Conservation (phyloP, 192 early-diverging fungal genomes). For the Gonapodya sp. region DNA sequence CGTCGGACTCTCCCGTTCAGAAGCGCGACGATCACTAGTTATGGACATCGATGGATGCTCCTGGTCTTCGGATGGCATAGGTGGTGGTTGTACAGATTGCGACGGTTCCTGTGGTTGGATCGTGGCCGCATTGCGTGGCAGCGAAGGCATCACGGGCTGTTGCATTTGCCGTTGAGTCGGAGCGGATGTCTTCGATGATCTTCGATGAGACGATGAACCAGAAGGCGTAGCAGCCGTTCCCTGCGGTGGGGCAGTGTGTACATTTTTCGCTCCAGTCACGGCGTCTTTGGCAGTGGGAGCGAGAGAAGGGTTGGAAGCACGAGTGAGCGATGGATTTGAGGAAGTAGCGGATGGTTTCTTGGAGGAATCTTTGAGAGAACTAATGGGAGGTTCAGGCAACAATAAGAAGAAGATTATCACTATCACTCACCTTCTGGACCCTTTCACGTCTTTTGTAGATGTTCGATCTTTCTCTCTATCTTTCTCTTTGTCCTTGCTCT, state of each 20-base stretch:
- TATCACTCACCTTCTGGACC: not conserved
- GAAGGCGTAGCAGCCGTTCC: not conserved
- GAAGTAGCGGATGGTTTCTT: slow-evolving; percentile 4
- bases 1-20: not conserved
- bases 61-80: not conserved
- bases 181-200: not conserved
- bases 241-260: not conserved
- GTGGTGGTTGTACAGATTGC: not conserved
- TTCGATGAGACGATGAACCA: not conserved
- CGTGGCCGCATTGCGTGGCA: no score
- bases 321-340: not conserved
- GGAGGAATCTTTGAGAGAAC: not conserved
- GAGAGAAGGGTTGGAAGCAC: not conserved
- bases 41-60: not conserved
- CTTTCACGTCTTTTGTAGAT: not conserved
- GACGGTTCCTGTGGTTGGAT: not conserved
- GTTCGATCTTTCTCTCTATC: slow-evolving; percentile 14
- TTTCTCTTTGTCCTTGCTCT: not conserved
- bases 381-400: not conserved
- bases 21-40: not conserved
- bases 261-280: no score
- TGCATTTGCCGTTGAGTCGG: no score
- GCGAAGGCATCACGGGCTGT: no score
- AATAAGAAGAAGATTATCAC: not conserved
- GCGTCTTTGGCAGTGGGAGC: not conserved